Conservation (phyloP, 2,329 filamentous ascomycete genomes). For the Clonostachys sp. region DNA sequence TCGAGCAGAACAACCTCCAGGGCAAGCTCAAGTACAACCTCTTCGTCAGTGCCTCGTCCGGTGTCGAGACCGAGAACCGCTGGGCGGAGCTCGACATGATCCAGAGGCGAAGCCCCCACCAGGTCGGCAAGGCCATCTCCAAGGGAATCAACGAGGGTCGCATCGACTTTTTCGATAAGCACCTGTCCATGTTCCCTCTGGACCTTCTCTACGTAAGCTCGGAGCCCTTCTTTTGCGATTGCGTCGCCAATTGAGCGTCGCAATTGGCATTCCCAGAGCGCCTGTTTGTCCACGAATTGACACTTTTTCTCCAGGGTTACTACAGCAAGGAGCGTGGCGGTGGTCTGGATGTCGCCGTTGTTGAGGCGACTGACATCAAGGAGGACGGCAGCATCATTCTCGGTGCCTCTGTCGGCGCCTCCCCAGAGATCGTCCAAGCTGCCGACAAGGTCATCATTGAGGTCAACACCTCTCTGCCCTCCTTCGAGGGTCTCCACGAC, state of each 20-base stretch:
- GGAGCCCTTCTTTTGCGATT: too few relatives aligned
- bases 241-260: not conserved
- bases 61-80: constrained; percentile 85
- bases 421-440: constrained; percentile 83
- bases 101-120: constrained; percentile 76
- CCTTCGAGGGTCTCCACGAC: constrained; percentile 84
- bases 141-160: constrained; percentile 86
- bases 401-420: constrained; percentile 80
- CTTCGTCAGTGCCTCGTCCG: constrained; percentile 86
- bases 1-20: constrained; percentile 80
- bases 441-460: constrained; percentile 91
- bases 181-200: constrained; percentile 86
- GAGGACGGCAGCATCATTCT: constrained; percentile 86
- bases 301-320: constrained; percentile 48
- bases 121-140: constrained; percentile 85
- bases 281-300: constrained; percentile 7
- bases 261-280: not conserved
- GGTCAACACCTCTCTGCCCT: constrained; percentile 82
- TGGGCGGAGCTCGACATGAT: constrained; percentile 93
- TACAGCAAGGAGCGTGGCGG: constrained; percentile 79
- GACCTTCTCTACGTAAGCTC: constrained; percentile 71
- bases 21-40: constrained; percentile 81
- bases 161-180: constrained; percentile 93
- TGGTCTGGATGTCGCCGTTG: constrained; percentile 75
- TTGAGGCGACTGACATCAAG: constrained; percentile 83